A percentile compares a stretch with the other conserved stretches of the same genome.
Conservation (phyloP, 208 protist species). For the Strigomonas galati region DNA sequence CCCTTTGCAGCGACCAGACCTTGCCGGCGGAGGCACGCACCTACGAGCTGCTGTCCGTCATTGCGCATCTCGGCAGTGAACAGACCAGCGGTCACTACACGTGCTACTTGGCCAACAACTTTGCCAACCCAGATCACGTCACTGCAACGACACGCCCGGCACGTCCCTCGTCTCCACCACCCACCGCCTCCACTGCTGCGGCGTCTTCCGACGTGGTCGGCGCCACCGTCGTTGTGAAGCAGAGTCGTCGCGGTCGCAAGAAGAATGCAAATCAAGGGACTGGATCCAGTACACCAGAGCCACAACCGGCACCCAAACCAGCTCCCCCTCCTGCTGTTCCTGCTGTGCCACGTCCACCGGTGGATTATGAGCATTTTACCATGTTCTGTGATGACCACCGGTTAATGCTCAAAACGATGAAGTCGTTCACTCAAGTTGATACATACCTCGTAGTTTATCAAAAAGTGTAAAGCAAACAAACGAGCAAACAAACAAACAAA, state of each 20-base stretch:
- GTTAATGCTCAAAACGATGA: too few species aligned
- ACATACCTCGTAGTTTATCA: constrained; percentile 83
- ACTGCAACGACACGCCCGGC: not conserved
- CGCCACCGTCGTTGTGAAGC: too few species aligned
- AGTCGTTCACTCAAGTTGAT: too few species aligned
- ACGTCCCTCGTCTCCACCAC: not conserved
- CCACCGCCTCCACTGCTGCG: too few species aligned
- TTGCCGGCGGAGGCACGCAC: constrained; percentile 37
- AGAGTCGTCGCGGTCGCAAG: too few species aligned
- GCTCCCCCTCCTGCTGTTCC: too few species aligned
- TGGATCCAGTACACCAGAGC: too few species aligned
- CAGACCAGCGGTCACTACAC: constrained; percentile 75
- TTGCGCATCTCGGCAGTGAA: constrained; percentile 58
- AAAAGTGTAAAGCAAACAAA: constrained; percentile 17
- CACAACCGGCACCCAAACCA: too few species aligned
- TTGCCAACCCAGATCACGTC: constrained; percentile 24
- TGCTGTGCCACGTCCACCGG: constrained; percentile 5
- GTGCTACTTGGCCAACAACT: constrained; percentile 55
- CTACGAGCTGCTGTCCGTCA: constrained; percentile 65
- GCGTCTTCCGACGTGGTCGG: not conserved
- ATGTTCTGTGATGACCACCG: too few species aligned
- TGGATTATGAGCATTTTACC: constrained; percentile 25
- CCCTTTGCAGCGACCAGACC: constrained; percentile 41
- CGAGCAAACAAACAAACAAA: constrained; percentile 6
- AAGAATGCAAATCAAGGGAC: too few species aligned